Evolutionary conservation across 768 basidiomycete species (phyloP), one percentile per base, ranked within the genome.

Genomic region (Tulasnella sp.): DNA sequence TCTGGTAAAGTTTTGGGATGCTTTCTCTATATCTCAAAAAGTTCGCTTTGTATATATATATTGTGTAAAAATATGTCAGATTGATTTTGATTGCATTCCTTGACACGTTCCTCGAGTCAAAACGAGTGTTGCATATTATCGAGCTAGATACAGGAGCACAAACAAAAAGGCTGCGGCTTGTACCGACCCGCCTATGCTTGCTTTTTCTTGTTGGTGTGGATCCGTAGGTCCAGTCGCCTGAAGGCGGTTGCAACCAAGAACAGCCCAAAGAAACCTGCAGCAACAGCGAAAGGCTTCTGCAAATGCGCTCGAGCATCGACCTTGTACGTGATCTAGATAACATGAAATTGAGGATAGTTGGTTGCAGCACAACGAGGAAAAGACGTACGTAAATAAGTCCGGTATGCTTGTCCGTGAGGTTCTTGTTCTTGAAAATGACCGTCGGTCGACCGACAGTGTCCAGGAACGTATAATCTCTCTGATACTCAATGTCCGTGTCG

Each of bases 401-500:
- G 19, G 89, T 89, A 84, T 99, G 97, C 82, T 89, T 91, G 83
- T 93, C 90, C 0, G 95, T 96, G 80, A 95, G 87, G 79, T 92
- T 86, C 76, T 89, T 86, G 86, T 96, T 97, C 77, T 87, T 85
- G 82, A 99, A 88, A 7, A 89, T 90, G 79, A 98, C 86, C 8
- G 89, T 88, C 12, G 96, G 96, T 38, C 97, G 92, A 40, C 98
- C 98, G 58, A 88, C 89, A 48, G 96, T 95, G 85, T 99, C 98
- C 39, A 99, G 91, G 86, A 97, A 99, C 6, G 94, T 94, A 80
- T 89, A 89, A 82, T 95, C 93, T 24, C 88, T 93, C n/a, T 89
- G 90, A 75, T 90, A 85, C 75, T 84, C 85, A 83, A 89, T 91
- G 18, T 88, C 87, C 77, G 91, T 85, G 8, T 92, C 88, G 88